phyloP scores from a whole-genome alignment of 371 early-diverging fungal species.

The Rhizopus arrhizus region DNA sequence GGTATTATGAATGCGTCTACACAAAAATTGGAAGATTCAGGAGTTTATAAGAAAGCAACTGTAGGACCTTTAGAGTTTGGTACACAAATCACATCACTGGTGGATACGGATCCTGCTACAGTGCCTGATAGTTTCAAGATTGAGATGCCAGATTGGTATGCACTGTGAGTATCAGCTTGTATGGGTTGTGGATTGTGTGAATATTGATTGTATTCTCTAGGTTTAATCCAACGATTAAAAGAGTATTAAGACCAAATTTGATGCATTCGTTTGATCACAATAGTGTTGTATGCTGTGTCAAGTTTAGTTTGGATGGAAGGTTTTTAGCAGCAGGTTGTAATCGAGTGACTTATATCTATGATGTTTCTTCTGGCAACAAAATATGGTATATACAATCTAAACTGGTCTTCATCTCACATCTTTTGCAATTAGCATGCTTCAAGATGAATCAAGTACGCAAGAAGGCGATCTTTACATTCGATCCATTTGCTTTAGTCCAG shows the following conservation, averaged over 20 bases:
- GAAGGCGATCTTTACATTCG: conserved; percentile 91
- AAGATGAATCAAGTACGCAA: conserved; percentile 74
- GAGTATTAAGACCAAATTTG: conserved; percentile 76
- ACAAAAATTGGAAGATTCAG: background rate
- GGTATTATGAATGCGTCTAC: conserved; percentile 37
- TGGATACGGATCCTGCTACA: conserved; percentile 82
- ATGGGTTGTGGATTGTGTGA: conserved; percentile 4
- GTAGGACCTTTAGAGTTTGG: background rate
- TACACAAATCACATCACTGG: conserved; percentile 33
- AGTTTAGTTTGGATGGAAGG: conserved; percentile 87
- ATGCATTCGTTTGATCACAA: conserved; percentile 82
- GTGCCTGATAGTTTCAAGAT: conserved; percentile 80
- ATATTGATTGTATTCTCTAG: conserved; percentile 42
- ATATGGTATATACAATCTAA: background rate
- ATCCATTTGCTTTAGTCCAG: conserved; percentile 95
- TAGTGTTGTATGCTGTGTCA: conserved; percentile 93
- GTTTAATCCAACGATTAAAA: conserved; percentile 71
- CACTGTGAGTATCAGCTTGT: conserved; percentile 48
- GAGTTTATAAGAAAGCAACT: background rate
- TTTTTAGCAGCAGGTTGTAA: conserved; percentile 95
- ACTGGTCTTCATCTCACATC: background rate
- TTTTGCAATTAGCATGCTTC: conserved; percentile 59
- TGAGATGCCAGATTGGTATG: conserved; percentile 91
- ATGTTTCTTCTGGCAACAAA: conserved; percentile 39
- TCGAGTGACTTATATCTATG: conserved; percentile 84